Evolutionary conservation across 192 early-diverging fungal species (phyloP), one percentile per base, ranked within the genome.

Genomic region (Umbelopsis sp.): DNA sequence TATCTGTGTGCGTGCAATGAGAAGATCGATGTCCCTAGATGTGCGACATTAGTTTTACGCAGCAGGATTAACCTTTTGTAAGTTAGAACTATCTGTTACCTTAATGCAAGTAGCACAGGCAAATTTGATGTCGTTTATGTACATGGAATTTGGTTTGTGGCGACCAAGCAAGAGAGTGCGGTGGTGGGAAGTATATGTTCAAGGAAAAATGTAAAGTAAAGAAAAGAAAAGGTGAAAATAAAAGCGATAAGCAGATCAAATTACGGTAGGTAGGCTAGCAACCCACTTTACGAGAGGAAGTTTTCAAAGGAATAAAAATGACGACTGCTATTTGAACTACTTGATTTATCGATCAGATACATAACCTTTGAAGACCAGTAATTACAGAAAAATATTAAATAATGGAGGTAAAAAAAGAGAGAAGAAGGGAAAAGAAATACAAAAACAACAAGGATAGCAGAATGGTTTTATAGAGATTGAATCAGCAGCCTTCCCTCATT

Each of bases 1-100:
- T 86, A 49, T 87, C 83, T 9, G 77, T 75, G 70, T 69, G 77
- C 17, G 73, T 62, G 24, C 77, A 78, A 49, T 69, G 68, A 65
- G 77, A 78, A 14, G 77, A 78, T 16, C 77, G 72, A 66, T 78
- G 77, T 34, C 77, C 77, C 77, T 77, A 29, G 51, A 26, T 29
- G 20, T 29, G 34, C 52, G 29, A n/a, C 56, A 62, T 62, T 62
- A 62, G 56, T 62, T 34, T 62, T 3, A 62, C 6, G 6, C n/a
- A 6, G 12, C 25, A 36, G 6, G 1, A 36, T 24, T 31, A 6
- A 16, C 1, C 56, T 2, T 62, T 5, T 0, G 56, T 7, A 5
- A 17, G 25, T 3, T n/a, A n/a, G 14, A 24, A 36, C n/a, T n/a
- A n/a, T 62, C 20, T 16, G 3, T 59, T 72, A 77, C 71, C 71